Evolutionary conservation across 345 rosid genomes (phyloP).

Genomic region (Hibiscus mutabilis): DNA sequence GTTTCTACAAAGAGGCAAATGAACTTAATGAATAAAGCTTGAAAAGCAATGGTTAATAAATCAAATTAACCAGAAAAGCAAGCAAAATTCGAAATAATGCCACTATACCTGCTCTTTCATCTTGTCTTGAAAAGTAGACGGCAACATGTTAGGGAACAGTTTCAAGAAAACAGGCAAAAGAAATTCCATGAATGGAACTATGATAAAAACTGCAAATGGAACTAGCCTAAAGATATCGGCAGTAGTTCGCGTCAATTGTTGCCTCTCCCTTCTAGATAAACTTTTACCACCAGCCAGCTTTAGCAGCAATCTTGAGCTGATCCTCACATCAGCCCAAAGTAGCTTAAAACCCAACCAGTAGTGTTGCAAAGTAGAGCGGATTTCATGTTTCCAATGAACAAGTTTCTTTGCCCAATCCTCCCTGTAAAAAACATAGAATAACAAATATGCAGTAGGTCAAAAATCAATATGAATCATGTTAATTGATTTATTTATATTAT

Average conservation of each 20-base stretch:
- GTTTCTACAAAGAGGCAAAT: neutral
- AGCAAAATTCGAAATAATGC: neutral
- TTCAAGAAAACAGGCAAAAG: constrained; percentile 82
- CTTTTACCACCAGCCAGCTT: constrained; percentile 83
- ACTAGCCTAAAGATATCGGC: constrained; percentile 83
- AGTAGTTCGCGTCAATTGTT: constrained; percentile 68
- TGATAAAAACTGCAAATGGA: constrained; percentile 71
- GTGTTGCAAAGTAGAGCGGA: constrained; percentile 73
- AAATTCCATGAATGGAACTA: constrained; percentile 97
- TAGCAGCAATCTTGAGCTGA: constrained; percentile 71
- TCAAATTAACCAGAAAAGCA: neutral
- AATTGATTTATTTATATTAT: neutral
- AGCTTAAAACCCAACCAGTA: constrained; percentile 90
- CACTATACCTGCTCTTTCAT: constrained; percentile 86
- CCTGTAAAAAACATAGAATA: constrained; percentile 33
- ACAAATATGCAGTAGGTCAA: constrained; percentile 11
- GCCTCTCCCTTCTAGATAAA: constrained; percentile 82
- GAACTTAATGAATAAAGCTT: neutral
- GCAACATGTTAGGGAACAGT: constrained; percentile 90
- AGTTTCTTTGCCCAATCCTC: constrained; percentile 91
- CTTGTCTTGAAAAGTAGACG: constrained; percentile 98
- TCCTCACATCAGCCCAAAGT: constrained; percentile 84
- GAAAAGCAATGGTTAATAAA: neutral
- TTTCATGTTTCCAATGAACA: constrained; percentile 74
- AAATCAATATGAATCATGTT: constrained; percentile 11